A percentile compares a stretch with the other conserved stretches of the same genome.
Evolutionary conservation across 179 eudicot species (phyloP).

Genomic region (Sideroxylon spinosum): DNA sequence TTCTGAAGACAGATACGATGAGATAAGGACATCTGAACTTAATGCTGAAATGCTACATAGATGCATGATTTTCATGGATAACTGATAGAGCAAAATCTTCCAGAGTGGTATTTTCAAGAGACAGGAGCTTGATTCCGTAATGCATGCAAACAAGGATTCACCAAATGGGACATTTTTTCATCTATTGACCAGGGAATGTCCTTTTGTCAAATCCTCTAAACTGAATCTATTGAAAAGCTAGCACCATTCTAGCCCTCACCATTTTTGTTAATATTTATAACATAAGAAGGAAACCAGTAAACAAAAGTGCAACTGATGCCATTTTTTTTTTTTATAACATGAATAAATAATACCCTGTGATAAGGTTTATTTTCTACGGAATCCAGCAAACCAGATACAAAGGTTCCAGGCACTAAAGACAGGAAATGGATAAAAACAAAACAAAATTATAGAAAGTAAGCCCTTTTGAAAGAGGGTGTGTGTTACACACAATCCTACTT

Average conservation of each 20-base stretch:
- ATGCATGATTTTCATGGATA: conserved; percentile 5
- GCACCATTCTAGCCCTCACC: no score
- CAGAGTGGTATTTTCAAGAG: not conserved
- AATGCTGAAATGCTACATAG: not conserved
- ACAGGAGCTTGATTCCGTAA: not conserved
- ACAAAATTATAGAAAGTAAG: not conserved
- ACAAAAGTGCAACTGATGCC: no score
- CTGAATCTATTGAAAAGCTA: no score
- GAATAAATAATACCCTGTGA: no score
- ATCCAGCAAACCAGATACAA: not conserved
- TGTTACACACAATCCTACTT: not conserved
- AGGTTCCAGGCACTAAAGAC: not conserved
- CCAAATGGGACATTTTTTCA: no score
- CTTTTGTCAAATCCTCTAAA: no score
- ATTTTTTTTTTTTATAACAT: no score
- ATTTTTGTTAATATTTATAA: no score
- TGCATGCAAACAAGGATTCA: not conserved
- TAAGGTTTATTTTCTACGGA: no score
- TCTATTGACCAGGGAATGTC: no score
- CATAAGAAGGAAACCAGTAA: no score
- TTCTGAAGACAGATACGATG: not conserved
- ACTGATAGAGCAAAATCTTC: not conserved
- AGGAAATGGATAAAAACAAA: not conserved
- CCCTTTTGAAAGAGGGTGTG: not conserved
- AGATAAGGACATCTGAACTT: not conserved